Evolutionary conservation across 176 grass and related monocot species (phyloP), one percentile per base, ranked within the genome.

Genomic region (Aegilops sharonensis): DNA sequence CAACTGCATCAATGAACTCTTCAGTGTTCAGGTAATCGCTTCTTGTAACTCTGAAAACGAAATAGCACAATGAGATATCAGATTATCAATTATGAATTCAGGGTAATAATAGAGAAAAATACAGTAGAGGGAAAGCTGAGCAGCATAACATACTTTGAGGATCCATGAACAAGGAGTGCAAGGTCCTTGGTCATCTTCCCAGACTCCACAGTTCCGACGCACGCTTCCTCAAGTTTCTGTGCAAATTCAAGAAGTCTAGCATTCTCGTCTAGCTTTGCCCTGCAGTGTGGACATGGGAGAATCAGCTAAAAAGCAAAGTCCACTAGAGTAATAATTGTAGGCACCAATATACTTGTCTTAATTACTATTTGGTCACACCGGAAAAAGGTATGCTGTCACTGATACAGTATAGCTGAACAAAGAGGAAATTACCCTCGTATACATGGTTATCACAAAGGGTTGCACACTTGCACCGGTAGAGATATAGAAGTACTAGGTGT

Each of bases 131-230:
- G 42, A 72, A 40, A 78, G 39, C 4, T 13, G 24, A 64, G 21
- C 29, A 81, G 81, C 27, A 50, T 76, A 31, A 43, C 85, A 67
- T 95, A 98, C 96, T 86, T 95, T 10, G 95, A 79, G 59, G 92
- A 88, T 42, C 95, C 95, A 56, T 98, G 95, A 89, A 95, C 73
- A 79, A 98, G 91, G 80, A 98, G 92, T 34, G 96, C 96, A 42
- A 98, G 96, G 87, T 98, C 96, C 68, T 98, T 98, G 18, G 96
- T 98, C 96, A 98, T 98, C 82, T 95, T 98, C 69, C 91, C 93
- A 91, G 92, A 92, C 84, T 98, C 96, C 43, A 98, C 96, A 36
- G 92, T 45, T 73, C 92, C 96, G 77, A 98, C 67, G 32, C 91
- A 98, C 4, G 96, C 96, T 9, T 87, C 90, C 84, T 95, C 96